Base-by-base conservation (phyloP, 805 yeast species). In the Pichia ethanolica region DNA sequence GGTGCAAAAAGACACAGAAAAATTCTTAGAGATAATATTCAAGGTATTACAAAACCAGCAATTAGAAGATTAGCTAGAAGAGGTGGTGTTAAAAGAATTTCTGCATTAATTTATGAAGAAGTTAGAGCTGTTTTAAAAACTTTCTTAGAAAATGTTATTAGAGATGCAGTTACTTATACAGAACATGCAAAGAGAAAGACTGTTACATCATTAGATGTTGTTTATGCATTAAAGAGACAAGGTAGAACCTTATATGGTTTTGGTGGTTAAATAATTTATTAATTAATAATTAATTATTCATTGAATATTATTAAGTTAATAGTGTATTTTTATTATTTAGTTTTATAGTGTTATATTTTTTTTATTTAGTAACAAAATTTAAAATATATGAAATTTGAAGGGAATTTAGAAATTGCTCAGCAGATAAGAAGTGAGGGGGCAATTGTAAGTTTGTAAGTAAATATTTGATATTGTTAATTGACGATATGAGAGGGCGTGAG, bases 161-260 rank as follows among this genome's bases (percentile, higher is more conserved):
- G 97, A 81, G 98, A 93, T 67, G 98, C 99, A 66, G 97, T 93
- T 67, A 89, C 97, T 66, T 91, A 91, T 82, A 93, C 99, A 61
- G 98, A 93, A 78, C 98, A 91, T 85, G 99, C 98, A 67, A 93
- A 93, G 93, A 89, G 99, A 85, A 91, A 91, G 89, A 93, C 99
- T 59, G 98, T 91, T 66, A 91, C 99, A 63, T 90, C 99, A 56
- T 82, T 91, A 69, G 99, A 91, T 72, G 98, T 91, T 63, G 98
- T 91, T 67, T 91, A 91, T 75, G 98, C 98, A 67, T 86, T 91
- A 78, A 91, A 91, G 93, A 89, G 98, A 85, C 97, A 93, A 81
- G 99, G 99, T 71, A 87, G 98, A 80, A 93, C 98, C 78, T 84
- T 93, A 74, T 91, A 91, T 73, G 98, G 98, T 90, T 93, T 91